phyloP scores from a whole-genome alignment of 2,329 filamentous ascomycete genomes.

The Claviceps citrina region DNA sequence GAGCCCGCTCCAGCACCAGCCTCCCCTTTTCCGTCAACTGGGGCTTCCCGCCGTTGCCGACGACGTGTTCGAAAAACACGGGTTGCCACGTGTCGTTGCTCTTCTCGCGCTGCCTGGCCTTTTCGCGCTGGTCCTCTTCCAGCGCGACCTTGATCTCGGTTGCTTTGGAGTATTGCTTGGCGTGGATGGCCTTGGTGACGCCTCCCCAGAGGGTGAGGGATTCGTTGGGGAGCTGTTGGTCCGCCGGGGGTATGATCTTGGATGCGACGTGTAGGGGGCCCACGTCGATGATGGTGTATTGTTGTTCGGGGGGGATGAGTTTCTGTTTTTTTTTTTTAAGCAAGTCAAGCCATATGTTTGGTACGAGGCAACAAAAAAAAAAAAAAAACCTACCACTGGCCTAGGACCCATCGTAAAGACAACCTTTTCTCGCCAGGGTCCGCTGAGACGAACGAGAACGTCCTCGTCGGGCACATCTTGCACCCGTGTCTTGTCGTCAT shows the following conservation, averaged over 20 bases:
- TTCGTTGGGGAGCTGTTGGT: conserved; percentile 75
- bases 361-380: too few species aligned
- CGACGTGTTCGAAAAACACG: conserved; percentile 62
- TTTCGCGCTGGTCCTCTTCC: conserved; percentile 76
- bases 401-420: conserved; percentile 45
- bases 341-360: too few species aligned
- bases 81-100: conserved; percentile 60
- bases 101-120: conserved; percentile 63
- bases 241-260: conserved; percentile 64
- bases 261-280: conserved; percentile 63
- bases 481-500: conserved; percentile 64
- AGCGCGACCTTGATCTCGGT: conserved; percentile 81
- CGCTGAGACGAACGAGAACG: conserved; percentile 65
- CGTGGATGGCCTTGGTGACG: conserved; percentile 71
- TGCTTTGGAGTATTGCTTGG: conserved; percentile 71
- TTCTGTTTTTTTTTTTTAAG: conserved; percentile 16
- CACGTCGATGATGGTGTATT: conserved; percentile 72
- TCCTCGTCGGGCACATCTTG: conserved; percentile 79
- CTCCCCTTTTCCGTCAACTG: conserved; percentile 39
- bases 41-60: conserved; percentile 39
- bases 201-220: conserved; percentile 74
- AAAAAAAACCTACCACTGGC: conserved; percentile 46
- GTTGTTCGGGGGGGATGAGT: conserved; percentile 37
- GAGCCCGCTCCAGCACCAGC: conserved; percentile 34
- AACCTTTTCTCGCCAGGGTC: conserved; percentile 67